phyloP scores from a whole-genome alignment of 2,329 filamentous ascomycete genomes.

The Ophiostoma australiae region DNA sequence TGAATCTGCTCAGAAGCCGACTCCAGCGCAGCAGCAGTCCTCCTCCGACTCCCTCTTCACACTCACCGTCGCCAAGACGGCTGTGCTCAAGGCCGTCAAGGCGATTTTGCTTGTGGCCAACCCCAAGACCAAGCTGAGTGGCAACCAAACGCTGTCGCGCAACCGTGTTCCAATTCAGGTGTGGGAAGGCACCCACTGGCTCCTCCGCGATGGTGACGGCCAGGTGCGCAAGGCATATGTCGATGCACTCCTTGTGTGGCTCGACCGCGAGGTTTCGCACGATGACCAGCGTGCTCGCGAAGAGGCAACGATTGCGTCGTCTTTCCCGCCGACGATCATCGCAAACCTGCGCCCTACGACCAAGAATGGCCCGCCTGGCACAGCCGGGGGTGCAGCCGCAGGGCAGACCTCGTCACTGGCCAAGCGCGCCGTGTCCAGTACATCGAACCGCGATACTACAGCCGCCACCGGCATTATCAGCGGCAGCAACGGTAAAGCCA shows the following conservation, averaged over 20 bases:
- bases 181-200: slow-evolving; percentile 96
- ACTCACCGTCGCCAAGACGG: slow-evolving; percentile 51
- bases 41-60: slow-evolving; percentile 50
- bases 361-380: slow-evolving; percentile 35
- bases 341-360: slow-evolving; percentile 41
- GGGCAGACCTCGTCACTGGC: neutral
- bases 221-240: slow-evolving; percentile 79
- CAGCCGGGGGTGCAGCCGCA: slow-evolving; percentile 23
- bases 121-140: slow-evolving; percentile 53
- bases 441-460: slow-evolving; percentile 58
- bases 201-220: slow-evolving; percentile 73
- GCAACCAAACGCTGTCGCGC: slow-evolving; percentile 61
- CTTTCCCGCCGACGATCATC: neutral
- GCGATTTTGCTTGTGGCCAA: slow-evolving; percentile 80
- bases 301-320: slow-evolving; percentile 37
- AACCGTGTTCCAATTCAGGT: slow-evolving; percentile 73
- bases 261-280: slow-evolving; percentile 70
- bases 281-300: slow-evolving; percentile 60
- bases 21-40: slow-evolving; percentile 29
- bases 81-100: slow-evolving; percentile 74
- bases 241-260: slow-evolving; percentile 78
- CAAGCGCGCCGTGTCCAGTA: slow-evolving; percentile 24
- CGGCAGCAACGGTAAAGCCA: neutral
- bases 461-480: slow-evolving; percentile 54
- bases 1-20: slow-evolving; percentile 43